Evolutionary conservation across 305 asterid species (phyloP), one percentile per base, ranked within the genome.

Genomic region (Fraxinus albicans): DNA sequence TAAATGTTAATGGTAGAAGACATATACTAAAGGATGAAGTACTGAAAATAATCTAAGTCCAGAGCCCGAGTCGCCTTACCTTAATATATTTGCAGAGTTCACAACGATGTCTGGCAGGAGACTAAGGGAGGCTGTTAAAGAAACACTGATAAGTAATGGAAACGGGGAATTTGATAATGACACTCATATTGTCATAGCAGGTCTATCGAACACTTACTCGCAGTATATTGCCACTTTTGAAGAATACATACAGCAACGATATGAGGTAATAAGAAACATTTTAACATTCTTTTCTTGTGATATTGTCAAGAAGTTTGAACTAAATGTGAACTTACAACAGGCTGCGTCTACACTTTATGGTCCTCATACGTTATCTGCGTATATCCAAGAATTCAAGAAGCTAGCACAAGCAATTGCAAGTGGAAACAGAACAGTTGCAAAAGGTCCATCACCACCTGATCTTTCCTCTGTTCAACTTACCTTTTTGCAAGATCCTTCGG

Each of bases 31-130:
- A 53, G 29, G 70, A 60, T 6, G 27, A 6, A 19, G 29, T 19
- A 21, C 70, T 60, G 70, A 7, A 7, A 60, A 60, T 19, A 60
- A 60, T 27, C 29, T 10, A 29, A 8, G 36, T 27, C 38, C 35
- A 3, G 35, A 29, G 33, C 8, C 36, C 0, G 2, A 27, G 33
- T 29, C 8, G 0, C 15, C 36, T 63, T 23, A 27, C 33, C 8
- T 21, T 70, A 3, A 44, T 19, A 75, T 13, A 35, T 38, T 55
- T 70, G 27, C 91, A 91, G 95, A 91, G 79, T 91, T 91, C 79
- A 91, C 95, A 36, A 91, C 95, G 36, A 91, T 91, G 93, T 91
- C 94, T 12, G 94, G 95, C 6, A 82, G 95, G 81, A 58, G 95
- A 73, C 81, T 90, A 12, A 84, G 94, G 47, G 91, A 90, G 82